A percentile compares a stretch with the other conserved stretches of the same genome.
Evolutionary conservation across 225 moss, liverwort and hornwort species (phyloP).

Genomic region (Ulota crispa): DNA sequence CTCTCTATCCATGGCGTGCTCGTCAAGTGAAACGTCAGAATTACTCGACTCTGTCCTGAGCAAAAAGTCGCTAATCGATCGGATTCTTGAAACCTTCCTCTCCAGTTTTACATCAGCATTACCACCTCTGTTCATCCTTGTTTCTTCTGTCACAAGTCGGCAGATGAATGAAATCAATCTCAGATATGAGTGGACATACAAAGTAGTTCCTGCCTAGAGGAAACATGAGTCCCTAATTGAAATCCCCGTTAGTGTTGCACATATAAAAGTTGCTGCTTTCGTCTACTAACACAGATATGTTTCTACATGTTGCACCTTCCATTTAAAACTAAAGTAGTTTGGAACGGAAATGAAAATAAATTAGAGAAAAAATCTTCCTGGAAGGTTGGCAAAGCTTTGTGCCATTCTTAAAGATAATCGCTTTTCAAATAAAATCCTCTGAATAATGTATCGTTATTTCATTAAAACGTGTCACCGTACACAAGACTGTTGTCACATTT

Average conservation of each 20-base stretch:
- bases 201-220: not conserved
- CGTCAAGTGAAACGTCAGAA: conserved; percentile 61
- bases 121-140: conserved; percentile 52
- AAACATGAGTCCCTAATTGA: not conserved
- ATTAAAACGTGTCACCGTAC: not conserved
- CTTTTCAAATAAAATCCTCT: not conserved
- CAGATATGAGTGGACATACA: conserved; percentile 1
- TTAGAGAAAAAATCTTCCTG: not conserved
- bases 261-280: not conserved
- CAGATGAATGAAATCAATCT: conserved; percentile 19
- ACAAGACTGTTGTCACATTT: not conserved
- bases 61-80: conserved; percentile 76
- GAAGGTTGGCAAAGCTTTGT: not conserved
- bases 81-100: conserved; percentile 71
- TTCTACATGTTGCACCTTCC: not conserved
- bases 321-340: not conserved
- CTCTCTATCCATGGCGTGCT: conserved; percentile 65
- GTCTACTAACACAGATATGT: not conserved
- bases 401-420: not conserved
- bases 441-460: not conserved
- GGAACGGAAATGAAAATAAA: not conserved
- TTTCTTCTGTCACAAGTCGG: conserved; percentile 55
- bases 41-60: conserved; percentile 68
- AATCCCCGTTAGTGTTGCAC: not conserved
- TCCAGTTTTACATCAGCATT: conserved; percentile 66